These are phyloP conservation scores for Emmonsiellopsis sp. DNA, from an alignment of 2,329 filamentous ascomycete species.

Conservation along the genomic window DNA sequence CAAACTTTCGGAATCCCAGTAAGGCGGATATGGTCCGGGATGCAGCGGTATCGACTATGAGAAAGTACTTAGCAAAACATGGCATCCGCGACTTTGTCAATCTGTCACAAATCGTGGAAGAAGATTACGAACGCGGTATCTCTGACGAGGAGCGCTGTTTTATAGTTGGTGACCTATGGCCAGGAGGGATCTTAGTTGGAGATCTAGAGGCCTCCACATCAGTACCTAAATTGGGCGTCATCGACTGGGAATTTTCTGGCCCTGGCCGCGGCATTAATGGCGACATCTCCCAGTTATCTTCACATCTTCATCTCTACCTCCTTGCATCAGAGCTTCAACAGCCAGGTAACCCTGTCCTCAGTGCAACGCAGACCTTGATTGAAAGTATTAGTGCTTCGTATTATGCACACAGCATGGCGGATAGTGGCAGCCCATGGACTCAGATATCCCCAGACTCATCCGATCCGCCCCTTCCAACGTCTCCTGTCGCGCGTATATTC, in stretches of 20 bases:
- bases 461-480: not conserved
- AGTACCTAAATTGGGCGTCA: conserved; percentile 1
- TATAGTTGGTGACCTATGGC: conserved; percentile 7
- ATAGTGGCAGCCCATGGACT: not conserved
- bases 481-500: conserved; percentile 2
- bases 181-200: conserved; percentile 5
- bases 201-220: not conserved
- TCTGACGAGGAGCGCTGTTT: conserved; percentile 4
- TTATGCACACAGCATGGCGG: not conserved
- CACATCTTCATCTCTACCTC: conserved; percentile 9
- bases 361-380: not conserved
- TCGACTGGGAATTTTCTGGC: conserved; percentile 9
- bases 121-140: conserved; percentile 5
- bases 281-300: conserved; percentile 7
- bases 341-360: not conserved
- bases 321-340: conserved; percentile 1
- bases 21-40: conserved; percentile 4
- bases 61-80: conserved; percentile 2
- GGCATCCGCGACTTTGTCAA: not conserved
- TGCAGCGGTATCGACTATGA: conserved; percentile 4
- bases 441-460: not conserved
- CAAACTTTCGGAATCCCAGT: not conserved
- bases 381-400: conserved; percentile 4
- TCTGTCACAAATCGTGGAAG: conserved; percentile 2
- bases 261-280: conserved; percentile 5